These are phyloP conservation scores for Tulasnella sp. DNA, from an alignment of 768 basidiomycete species.

Conservation along the genomic window DNA sequence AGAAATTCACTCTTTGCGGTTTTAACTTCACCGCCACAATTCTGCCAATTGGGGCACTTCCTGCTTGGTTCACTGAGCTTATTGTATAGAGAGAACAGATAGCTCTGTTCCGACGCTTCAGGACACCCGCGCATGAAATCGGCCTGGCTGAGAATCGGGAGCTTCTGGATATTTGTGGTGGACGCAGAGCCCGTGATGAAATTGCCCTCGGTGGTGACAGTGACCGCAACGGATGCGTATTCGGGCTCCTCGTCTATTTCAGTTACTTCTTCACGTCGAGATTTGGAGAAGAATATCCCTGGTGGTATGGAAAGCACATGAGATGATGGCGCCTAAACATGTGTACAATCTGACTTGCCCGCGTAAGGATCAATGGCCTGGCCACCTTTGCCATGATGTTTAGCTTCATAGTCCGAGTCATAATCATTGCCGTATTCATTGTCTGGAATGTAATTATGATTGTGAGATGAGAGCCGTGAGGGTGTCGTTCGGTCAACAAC, in stretches of 20 bases:
- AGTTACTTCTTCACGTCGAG: slow-evolving; percentile 81
- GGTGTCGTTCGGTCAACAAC: neutral
- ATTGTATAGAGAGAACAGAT: slow-evolving; percentile 76
- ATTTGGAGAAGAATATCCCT: slow-evolving; percentile 95
- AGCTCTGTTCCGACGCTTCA: slow-evolving; percentile 82
- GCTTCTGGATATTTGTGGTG: neutral
- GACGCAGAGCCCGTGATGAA: slow-evolving; percentile 32
- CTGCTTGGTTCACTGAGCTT: slow-evolving; percentile 54
- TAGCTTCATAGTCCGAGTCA: slow-evolving; percentile 63
- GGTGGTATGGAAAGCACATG: neutral
- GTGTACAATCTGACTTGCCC: slow-evolving; percentile 35
- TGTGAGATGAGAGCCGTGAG: neutral
- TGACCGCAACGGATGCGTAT: slow-evolving; percentile 32
- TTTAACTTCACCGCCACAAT: slow-evolving; percentile 52
- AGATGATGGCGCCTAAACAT: neutral
- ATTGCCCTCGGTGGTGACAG: too few species aligned
- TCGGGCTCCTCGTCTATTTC: slow-evolving; percentile 80
- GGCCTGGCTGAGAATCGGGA: slow-evolving; percentile 65
- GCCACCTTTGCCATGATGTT: slow-evolving; percentile 31
- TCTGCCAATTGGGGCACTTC: slow-evolving; percentile 49
- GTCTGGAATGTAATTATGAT: slow-evolving; percentile 8
- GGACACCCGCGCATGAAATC: slow-evolving; percentile 98
- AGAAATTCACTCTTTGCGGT: slow-evolving; percentile 75
- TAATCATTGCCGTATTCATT: slow-evolving; percentile 64
- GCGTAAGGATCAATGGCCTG: slow-evolving; percentile 80